A percentile compares a stretch with the other conserved stretches of the same genome.
Conservation (phyloP, 2,329 filamentous ascomycete species). For the Aphanoascus verrucosus region DNA sequence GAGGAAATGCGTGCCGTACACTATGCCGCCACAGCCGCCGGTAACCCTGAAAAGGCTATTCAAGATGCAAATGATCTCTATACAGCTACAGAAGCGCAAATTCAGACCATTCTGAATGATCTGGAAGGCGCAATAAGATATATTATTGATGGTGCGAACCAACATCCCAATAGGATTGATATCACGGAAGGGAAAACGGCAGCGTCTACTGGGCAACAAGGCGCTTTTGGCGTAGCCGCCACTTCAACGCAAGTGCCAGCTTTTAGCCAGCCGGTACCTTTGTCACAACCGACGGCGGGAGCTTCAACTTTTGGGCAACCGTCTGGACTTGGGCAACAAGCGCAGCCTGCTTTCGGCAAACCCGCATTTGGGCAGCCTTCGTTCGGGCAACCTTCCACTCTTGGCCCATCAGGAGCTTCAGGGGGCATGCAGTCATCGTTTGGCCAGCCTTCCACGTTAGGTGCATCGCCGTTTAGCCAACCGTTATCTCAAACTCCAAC, state of each 20-base stretch:
- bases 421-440: slow-evolving; percentile 25
- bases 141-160: slow-evolving; percentile 53
- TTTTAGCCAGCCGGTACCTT: slow-evolving; percentile 24
- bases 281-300: slow-evolving; percentile 8
- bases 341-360: slow-evolving; percentile 12
- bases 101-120: slow-evolving; percentile 58
- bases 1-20: slow-evolving; percentile 72
- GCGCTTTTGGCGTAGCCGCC: slow-evolving; percentile 4
- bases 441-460: slow-evolving; percentile 32
- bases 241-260: slow-evolving; percentile 14
- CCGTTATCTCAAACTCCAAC: neutral
- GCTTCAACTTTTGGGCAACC: slow-evolving; percentile 33
- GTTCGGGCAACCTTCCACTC: slow-evolving; percentile 1
- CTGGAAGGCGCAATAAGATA: slow-evolving; percentile 62
- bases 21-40: slow-evolving; percentile 53
- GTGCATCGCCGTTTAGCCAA: slow-evolving; percentile 17
- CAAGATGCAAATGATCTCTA: slow-evolving; percentile 47
- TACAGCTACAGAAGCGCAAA: slow-evolving; percentile 57
- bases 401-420: neutral
- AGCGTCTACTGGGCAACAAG: neutral
- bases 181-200: slow-evolving; percentile 26
- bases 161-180: slow-evolving; percentile 66
- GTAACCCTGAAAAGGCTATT: slow-evolving; percentile 47
- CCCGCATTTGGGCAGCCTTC: slow-evolving; percentile 10
- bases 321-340: slow-evolving; percentile 28